Evolutionary conservation across 2,329 filamentous ascomycete genomes (phyloP).

Genomic region (Colletotrichum shisoi): DNA sequence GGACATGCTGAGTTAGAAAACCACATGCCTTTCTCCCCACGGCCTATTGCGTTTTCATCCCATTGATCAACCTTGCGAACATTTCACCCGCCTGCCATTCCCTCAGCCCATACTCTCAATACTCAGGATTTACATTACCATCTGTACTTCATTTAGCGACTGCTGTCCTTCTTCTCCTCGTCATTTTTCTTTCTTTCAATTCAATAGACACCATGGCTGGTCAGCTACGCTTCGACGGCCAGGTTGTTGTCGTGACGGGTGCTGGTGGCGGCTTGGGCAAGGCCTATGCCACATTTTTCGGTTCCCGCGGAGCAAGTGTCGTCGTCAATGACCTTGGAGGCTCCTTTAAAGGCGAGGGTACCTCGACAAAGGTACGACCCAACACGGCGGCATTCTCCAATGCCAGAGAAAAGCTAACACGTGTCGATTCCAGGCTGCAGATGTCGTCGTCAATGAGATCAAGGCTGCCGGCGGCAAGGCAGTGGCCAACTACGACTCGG

Average conservation of each 20-base stretch:
- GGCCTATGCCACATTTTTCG: slow-evolving; percentile 90
- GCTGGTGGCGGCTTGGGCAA: slow-evolving; percentile 81
- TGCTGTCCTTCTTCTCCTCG: slow-evolving; percentile 1
- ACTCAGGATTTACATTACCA: neutral
- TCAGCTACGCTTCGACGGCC: slow-evolving; percentile 81
- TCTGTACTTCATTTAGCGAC: slow-evolving; percentile 10
- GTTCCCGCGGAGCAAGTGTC: slow-evolving; percentile 86
- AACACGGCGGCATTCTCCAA: neutral
- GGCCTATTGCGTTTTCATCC: neutral
- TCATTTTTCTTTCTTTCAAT: neutral
- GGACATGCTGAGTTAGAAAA: slow-evolving; percentile 31
- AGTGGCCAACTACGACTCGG: slow-evolving; percentile 95
- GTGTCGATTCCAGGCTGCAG: slow-evolving; percentile 68
- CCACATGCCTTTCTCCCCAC: slow-evolving; percentile 10
- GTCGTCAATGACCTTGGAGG: slow-evolving; percentile 96
- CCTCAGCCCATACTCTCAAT: neutral
- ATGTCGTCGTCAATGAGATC: slow-evolving; percentile 84
- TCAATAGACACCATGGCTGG: slow-evolving; percentile 64
- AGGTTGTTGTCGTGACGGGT: slow-evolving; percentile 83
- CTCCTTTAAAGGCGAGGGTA: slow-evolving; percentile 92
- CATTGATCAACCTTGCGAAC: slow-evolving; percentile 4
- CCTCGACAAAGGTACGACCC: slow-evolving; percentile 77
- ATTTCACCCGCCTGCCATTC: neutral
- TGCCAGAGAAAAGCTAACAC: slow-evolving; percentile 40
- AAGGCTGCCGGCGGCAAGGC: slow-evolving; percentile 90